Evolutionary conservation across 257 asterid species (phyloP).

Genomic region (Nicotiana tomentosiformis): DNA sequence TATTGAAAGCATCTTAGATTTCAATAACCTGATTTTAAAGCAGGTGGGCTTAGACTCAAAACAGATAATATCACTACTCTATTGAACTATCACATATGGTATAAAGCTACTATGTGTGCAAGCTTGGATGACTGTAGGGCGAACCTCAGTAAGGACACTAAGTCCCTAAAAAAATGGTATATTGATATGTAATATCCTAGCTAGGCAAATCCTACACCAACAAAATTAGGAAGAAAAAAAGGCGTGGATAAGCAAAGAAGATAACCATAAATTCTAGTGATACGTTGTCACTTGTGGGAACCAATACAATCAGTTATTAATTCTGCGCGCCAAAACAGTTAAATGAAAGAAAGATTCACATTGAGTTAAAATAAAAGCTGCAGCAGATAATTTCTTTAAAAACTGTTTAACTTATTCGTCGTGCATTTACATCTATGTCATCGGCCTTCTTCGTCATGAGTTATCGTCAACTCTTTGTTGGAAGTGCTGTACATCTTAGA

Average conservation of each 20-base stretch:
- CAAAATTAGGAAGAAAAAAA: not conserved
- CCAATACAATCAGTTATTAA: not conserved
- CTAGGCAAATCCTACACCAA: not conserved
- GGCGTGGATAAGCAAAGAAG: not conserved
- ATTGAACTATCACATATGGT: not conserved
- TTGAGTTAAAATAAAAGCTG: not conserved
- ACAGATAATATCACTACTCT: not conserved
- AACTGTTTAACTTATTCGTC: not conserved
- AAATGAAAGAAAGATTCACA: not conserved
- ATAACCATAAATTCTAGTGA: not conserved
- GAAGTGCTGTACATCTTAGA: not conserved
- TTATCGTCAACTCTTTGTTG: not conserved
- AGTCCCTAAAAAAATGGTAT: not conserved
- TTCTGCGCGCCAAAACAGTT: not conserved
- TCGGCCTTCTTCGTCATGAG: constrained; percentile 6
- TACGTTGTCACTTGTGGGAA: not conserved
- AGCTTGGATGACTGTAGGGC: not conserved
- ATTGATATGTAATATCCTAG: not conserved
- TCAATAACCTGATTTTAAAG: not conserved
- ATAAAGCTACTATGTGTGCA: not conserved
- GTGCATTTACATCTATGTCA: not conserved
- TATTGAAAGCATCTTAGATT: not conserved
- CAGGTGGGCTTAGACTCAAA: not conserved
- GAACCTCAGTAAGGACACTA: not conserved
- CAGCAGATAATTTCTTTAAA: not conserved